Conservation (phyloP, 805 yeast genomes). For the Blastobotrys peoriensis region DNA sequence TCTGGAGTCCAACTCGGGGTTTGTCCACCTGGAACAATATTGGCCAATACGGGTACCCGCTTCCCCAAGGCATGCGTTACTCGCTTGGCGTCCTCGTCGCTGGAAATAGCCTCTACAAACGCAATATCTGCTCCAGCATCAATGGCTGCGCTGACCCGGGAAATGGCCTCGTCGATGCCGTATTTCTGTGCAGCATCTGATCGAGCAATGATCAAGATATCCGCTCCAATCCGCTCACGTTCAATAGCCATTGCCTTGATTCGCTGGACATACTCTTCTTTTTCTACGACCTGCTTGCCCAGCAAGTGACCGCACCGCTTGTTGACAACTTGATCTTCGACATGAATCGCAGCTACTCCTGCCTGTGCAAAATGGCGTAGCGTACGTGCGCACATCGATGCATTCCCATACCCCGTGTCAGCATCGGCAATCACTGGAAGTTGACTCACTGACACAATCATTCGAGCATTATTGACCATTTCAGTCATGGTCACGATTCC, state of each 20-base stretch:
- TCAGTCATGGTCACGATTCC: too few species aligned
- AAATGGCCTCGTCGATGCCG: conserved; percentile 10
- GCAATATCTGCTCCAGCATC: conserved; percentile 10
- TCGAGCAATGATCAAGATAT: conserved; percentile 10
- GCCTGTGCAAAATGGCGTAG: conserved; percentile 6
- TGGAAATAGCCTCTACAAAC: conserved; percentile 10
- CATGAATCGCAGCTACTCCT: conserved; percentile 12
- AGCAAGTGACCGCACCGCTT: conserved; percentile 11
- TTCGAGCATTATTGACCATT: too few species aligned
- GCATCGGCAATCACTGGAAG: conserved; percentile 14
- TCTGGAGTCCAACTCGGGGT: too few species aligned
- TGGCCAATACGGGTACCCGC: too few species aligned
- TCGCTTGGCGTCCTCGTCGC: conserved; percentile 10
- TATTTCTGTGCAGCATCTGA: conserved; percentile 6
- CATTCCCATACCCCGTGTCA: conserved; percentile 12
- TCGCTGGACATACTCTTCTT: conserved; percentile 7
- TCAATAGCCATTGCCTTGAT: conserved; percentile 10
- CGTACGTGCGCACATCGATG: conserved; percentile 10
- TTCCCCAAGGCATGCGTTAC: too few species aligned
- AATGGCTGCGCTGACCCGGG: conserved; percentile 6
- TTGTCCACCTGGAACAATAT: too few species aligned
- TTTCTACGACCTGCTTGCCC: conserved; percentile 9
- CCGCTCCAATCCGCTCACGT: conserved; percentile 5
- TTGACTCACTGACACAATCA: too few species aligned
- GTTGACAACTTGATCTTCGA: conserved; percentile 10